Evolutionary conservation across 176 grass and related monocot genomes (phyloP).

Genomic region (Carex myosuroides): DNA sequence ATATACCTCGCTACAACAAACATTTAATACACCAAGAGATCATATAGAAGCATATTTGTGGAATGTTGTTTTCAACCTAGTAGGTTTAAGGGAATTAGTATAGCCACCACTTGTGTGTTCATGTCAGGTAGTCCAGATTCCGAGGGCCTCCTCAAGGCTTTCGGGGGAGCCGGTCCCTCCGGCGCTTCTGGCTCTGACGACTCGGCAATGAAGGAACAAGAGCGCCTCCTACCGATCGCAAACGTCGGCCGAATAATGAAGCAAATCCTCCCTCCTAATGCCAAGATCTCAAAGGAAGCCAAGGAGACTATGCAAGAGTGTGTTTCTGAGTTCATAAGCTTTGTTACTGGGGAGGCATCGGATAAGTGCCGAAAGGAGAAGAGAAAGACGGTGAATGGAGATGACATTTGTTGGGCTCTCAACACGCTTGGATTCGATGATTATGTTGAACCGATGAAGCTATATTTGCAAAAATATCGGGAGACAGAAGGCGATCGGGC

Average conservation of each 20-base stretch:
- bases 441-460: constrained; percentile 71
- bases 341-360: constrained; percentile 75
- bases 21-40: constrained; percentile 1
- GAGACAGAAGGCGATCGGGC: constrained; percentile 62
- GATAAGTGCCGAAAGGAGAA: constrained; percentile 88
- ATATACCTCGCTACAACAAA: neutral
- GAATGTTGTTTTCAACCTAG: constrained; percentile 16
- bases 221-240: constrained; percentile 71
- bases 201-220: constrained; percentile 67
- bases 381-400: constrained; percentile 87
- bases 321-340: constrained; percentile 88
- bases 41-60: constrained; percentile 10
- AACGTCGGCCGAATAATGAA: constrained; percentile 89
- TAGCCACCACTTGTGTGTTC: neutral
- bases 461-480: constrained; percentile 65
- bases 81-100: constrained; percentile 3
- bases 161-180: neutral
- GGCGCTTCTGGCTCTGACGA: neutral
- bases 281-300: constrained; percentile 86
- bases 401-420: constrained; percentile 82
- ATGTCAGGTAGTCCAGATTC: constrained; percentile 10
- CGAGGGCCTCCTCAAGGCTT: neutral
- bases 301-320: constrained; percentile 95
- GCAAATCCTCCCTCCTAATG: constrained; percentile 72
- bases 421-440: constrained; percentile 65